Base-by-base conservation (phyloP, 768 basidiomycete species). In the Mycena haematopus region DNA sequence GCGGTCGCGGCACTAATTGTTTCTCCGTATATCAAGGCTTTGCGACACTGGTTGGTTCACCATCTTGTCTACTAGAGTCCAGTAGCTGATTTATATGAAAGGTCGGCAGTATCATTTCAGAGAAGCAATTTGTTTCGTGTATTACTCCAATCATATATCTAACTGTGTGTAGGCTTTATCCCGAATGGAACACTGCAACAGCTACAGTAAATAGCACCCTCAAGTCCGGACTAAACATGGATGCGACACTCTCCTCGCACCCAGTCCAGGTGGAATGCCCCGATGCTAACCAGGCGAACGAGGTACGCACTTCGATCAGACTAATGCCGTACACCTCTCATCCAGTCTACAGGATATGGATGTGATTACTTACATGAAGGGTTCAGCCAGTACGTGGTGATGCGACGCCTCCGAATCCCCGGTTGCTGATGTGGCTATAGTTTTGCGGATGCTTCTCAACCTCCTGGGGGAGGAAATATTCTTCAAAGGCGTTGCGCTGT, bases 261-360 rank as follows among this genome's bases (percentile, higher is more conserved):
- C 92, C 96, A 1, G 91, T 99, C 68, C 93, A 98, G 73, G 93
- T 96, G n/a, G 88, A 90, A 15, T 93, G 91, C 72, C 91, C 90
- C 0, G 93, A 96, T 72, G 89, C 91, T 9, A 89, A 91, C 69
- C 84, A 89, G 69, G 91, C 94, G 69, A 90, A 89, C 67, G 89
- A 66, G 56, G 65, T 65, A 8, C 36, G 47, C 1, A 11, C n/a
- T n/a, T n/a, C n/a, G n/a, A n/a, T n/a, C n/a, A n/a, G n/a, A n/a
- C n/a, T n/a, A n/a, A n/a, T n/a, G n/a, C n/a, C n/a, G n/a, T n/a
- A n/a, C n/a, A n/a, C n/a, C n/a, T n/a, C n/a, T n/a, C n/a, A n/a
- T n/a, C n/a, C n/a, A n/a, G n/a, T n/a, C n/a, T n/a, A n/a, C n/a
- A n/a, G n/a, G n/a, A n/a, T n/a, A n/a, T n/a, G n/a, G n/a, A n/a